Evolutionary conservation across 78 protist species (phyloP), one percentile per base, ranked within the genome.

Genomic region (Blattamonas nauphoetae): DNA sequence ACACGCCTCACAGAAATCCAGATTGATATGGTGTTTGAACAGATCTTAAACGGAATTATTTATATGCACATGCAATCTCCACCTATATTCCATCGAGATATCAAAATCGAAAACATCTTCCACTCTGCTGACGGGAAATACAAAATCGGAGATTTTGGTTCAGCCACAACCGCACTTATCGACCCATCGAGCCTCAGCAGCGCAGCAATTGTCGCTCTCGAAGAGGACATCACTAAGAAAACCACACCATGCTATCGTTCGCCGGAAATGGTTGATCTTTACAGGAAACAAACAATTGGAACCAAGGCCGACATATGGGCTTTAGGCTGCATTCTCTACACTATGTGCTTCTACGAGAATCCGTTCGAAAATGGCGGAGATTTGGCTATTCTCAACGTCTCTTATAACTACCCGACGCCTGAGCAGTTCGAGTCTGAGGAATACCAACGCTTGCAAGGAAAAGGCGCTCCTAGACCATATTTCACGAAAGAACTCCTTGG

Each of bases 221-320:
- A 93, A 55, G 93, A 86, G 35, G 91, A 89, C 34, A 86, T 93
- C 78, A 46, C 77, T 44, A 45, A 80, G 44, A 88, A 81, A 4
- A 93, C 95, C 5, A 93, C 95, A 2, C 45, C 86, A 63, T 64
- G 86, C 41, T 93, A 91, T 81, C 78, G 95, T 4, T 88, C 95
- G 41, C 95, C 95, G 1, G 95, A 93, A 85, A 91, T 91, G 95
- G 88, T 91, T n/a, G 95, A 93, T 84, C 89, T 93, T 81, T 93
- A 89, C 89, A 81, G 93, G 6, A 42, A 86, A 2, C 84, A 87
- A 21, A 32, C 64, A 0, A 93, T 93, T 83, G 83, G 88, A 81
- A 88, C 87, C 64, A 91, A 91, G 84, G 93, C 81, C 35, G 95
- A 93, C 84, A 84, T 93, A 29, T 93, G 95, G 95, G 94, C 95